phyloP scores from a whole-genome alignment of 1,284 basidiomycete species.

The Tremellales sp. region DNA sequence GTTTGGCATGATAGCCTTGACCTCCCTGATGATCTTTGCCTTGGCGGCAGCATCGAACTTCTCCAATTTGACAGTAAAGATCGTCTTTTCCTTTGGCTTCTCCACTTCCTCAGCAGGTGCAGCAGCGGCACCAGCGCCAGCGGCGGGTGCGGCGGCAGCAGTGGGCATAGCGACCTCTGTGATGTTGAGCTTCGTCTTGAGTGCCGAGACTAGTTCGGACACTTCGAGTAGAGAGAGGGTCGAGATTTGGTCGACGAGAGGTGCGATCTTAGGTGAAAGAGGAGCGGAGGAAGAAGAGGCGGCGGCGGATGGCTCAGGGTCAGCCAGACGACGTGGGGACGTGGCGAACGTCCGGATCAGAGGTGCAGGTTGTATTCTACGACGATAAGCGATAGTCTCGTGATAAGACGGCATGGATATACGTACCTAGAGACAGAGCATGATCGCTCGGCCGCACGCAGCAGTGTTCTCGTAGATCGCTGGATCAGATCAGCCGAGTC shows the following conservation, averaged over 20 bases:
- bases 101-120: conserved; percentile 63
- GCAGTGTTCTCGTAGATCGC: conserved; percentile 9
- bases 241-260: conserved; percentile 92
- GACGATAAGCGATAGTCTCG: neutral
- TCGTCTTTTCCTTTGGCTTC: conserved; percentile 98
- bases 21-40: conserved; percentile 96
- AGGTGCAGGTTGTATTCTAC: conserved; percentile 7
- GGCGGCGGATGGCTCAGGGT: conserved; percentile 16
- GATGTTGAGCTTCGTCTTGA: conserved; percentile 96
- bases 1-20: conserved; percentile 91
- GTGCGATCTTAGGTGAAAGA: conserved; percentile 60
- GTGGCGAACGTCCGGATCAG: conserved; percentile 24
- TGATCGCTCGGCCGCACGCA: conserved; percentile 11
- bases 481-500: neutral
- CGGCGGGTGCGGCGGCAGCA: conserved; percentile 61
- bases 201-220: conserved; percentile 84
- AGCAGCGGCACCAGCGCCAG: conserved; percentile 55
- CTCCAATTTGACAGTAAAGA: conserved; percentile 91
- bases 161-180: conserved; percentile 95
- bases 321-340: conserved; percentile 20
- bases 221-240: conserved; percentile 88
- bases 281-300: conserved; percentile 12
- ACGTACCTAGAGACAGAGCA: neutral
- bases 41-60: conserved; percentile 86
- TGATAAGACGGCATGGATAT: conserved; percentile 4